Evolutionary conservation across 352 stramenopile species (phyloP), one percentile per base, ranked within the genome.

Genomic region (Pythium guiyangense): DNA sequence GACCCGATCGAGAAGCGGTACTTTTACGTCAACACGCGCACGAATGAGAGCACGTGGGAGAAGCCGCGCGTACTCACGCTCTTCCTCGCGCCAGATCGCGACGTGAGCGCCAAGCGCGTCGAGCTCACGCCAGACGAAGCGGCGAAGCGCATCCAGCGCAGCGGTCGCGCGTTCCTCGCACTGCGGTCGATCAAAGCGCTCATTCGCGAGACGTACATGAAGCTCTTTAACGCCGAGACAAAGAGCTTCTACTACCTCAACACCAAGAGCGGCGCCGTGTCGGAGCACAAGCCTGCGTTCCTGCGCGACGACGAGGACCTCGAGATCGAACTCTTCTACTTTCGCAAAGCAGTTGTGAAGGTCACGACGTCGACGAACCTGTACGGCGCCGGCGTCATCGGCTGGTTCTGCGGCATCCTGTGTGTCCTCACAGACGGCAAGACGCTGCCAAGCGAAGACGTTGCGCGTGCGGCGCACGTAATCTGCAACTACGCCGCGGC

Each of bases 121-220:
- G 35, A 43, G 3, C 57, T 86, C 25, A 53, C 67, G 2, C 48
- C 49, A 0, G 44, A 49, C 18, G 77, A 86, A 6, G 79, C 79
- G 14, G 63, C 73, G 0, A 64, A 70, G 47, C 65, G 74, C 2
- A 86, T 90, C 46, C 79, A 90, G 52, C 73, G 79, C 4, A 37
- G 70, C 2, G 69, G 44, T 3, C 65, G 79, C 8, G 69, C 66
- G 14, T 74, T 73, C 35, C 45, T 88, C 0, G 79, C 79, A 14
- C 60, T 62, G 37, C 61, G 56, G 12, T 53, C 60, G 1, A 71
- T 90, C 22, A 67, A 74, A 5, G 51, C 59, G 37, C 62, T 88
- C 31, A 65, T 90, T 6, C 71, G 73, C 10, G 79, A 90, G 49
- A 78, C 68, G 54, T 90, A 86, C 69, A 90, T 90, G 79, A 88